These are phyloP conservation scores for Aspergillus ochraceoroseus DNA, from an alignment of 2,329 filamentous ascomycete species.

Conservation along the genomic window DNA sequence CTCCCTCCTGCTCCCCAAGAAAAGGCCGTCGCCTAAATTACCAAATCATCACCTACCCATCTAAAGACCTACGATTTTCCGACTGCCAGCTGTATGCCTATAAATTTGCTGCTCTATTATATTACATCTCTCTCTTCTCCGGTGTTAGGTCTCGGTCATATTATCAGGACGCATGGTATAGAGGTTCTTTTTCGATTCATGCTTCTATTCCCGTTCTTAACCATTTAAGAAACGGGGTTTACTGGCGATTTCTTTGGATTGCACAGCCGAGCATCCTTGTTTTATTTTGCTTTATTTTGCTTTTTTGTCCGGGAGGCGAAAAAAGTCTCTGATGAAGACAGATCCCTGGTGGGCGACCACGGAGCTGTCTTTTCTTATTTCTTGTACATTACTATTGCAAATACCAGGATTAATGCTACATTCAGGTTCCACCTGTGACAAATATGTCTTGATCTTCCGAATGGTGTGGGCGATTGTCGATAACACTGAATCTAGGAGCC, in stretches of 20 bases:
- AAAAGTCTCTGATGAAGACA: slow-evolving; percentile 17
- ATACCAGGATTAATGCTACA: slow-evolving; percentile 31
- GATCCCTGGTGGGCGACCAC: slow-evolving; percentile 12
- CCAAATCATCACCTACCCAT: slow-evolving; percentile 5
- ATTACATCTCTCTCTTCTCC: slow-evolving; percentile 38
- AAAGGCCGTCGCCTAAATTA: slow-evolving; percentile 36
- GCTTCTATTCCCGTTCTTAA: slow-evolving; percentile 27
- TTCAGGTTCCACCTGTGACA: slow-evolving; percentile 6
- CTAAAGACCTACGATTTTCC: slow-evolving; percentile 15
- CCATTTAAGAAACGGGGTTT: slow-evolving; percentile 29
- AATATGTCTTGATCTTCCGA: background rate
- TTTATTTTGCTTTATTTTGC: slow-evolving; percentile 15
- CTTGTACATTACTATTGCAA: slow-evolving; percentile 35
- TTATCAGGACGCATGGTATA: slow-evolving; percentile 36
- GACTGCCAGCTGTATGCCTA: slow-evolving; percentile 22
- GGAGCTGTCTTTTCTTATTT: slow-evolving; percentile 20
- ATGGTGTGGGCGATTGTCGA: background rate
- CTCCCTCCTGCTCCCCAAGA: slow-evolving; percentile 36
- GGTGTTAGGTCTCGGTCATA: slow-evolving; percentile 37
- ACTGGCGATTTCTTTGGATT: slow-evolving; percentile 25
- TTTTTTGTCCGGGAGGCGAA: slow-evolving; percentile 14
- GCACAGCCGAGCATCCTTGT: slow-evolving; percentile 26
- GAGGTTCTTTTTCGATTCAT: slow-evolving; percentile 27
- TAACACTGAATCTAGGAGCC: background rate
- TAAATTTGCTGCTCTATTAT: slow-evolving; percentile 21